phyloP scores from a whole-genome alignment of 2,329 filamentous ascomycete species.

The Alternaria novae-zelandiae region DNA sequence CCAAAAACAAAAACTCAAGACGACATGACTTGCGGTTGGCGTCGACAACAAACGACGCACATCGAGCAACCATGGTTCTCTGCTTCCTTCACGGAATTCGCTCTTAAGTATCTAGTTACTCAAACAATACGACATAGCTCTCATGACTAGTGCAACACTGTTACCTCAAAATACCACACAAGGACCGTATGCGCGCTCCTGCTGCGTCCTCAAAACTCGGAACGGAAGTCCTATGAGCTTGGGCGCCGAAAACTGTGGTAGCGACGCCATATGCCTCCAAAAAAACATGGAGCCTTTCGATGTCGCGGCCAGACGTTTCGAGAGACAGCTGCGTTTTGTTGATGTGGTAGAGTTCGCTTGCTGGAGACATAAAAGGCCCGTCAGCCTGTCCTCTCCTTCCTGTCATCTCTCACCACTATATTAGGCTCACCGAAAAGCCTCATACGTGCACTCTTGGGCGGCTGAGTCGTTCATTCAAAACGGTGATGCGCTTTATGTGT shows the following conservation, averaged over 20 bases:
- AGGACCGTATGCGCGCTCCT: not conserved
- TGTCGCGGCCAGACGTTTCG: not conserved
- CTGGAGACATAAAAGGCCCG: not conserved
- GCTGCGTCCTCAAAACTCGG: not conserved
- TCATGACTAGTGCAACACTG: not conserved
- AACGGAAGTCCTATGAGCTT: not conserved
- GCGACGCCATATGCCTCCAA: not conserved
- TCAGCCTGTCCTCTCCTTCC: not conserved
- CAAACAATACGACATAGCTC: rapidly evolving
- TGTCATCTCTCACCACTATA: not conserved
- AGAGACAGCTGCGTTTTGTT: rapidly evolving
- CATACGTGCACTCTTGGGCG: not conserved
- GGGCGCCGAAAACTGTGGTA: not conserved
- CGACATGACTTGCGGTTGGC: not conserved
- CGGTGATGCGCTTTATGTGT: not conserved
- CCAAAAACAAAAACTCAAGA: no score
- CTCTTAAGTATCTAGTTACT: rapidly evolving
- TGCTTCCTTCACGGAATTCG: not conserved
- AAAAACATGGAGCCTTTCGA: not conserved
- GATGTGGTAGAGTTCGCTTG: not conserved
- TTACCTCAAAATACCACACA: not conserved
- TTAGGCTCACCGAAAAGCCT: not conserved
- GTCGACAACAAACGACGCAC: no score
- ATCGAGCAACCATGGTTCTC: no score
- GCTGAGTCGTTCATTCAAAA: not conserved